Conservation (phyloP, 2,329 filamentous ascomycete genomes). For the Paracoccidioides brasiliensis region DNA sequence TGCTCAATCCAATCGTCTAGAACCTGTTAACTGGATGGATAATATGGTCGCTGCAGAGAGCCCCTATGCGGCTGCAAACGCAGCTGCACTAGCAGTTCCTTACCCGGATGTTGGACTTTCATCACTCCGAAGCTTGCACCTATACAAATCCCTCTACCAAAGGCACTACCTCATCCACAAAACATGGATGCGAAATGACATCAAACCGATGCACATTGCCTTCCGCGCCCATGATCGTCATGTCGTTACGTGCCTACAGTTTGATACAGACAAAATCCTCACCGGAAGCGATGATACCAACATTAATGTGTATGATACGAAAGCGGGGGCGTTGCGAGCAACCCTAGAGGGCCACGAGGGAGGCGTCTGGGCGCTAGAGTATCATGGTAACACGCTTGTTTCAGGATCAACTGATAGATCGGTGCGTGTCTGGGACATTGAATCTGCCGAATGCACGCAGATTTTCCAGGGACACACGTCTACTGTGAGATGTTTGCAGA, state of each 20-base stretch:
- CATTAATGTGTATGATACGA: slow-evolving; percentile 96
- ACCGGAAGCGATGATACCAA: slow-evolving; percentile 96
- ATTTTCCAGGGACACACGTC: slow-evolving; percentile 97
- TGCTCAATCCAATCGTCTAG: slow-evolving; percentile 27
- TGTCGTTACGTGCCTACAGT: slow-evolving; percentile 94
- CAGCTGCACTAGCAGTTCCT: slow-evolving; percentile 69
- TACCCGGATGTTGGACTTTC: slow-evolving; percentile 69
- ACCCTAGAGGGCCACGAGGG: slow-evolving; percentile 89
- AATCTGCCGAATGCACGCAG: slow-evolving; percentile 81
- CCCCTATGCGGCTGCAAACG: slow-evolving; percentile 65
- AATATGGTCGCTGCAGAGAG: slow-evolving; percentile 52
- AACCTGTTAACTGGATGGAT: slow-evolving; percentile 34
- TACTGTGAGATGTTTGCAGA: slow-evolving; percentile 89
- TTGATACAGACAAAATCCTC: slow-evolving; percentile 94
- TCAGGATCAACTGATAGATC: slow-evolving; percentile 93
- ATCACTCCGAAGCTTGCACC: slow-evolving; percentile 68
- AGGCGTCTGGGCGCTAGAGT: slow-evolving; percentile 94
- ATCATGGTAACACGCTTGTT: slow-evolving; percentile 86
- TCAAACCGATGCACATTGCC: slow-evolving; percentile 80
- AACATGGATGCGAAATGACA: slow-evolving; percentile 75
- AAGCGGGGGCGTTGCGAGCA: slow-evolving; percentile 72
- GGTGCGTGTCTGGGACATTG: slow-evolving; percentile 99
- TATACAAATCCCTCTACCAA: slow-evolving; percentile 93
- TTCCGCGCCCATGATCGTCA: slow-evolving; percentile 94
- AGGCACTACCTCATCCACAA: slow-evolving; percentile 81